Evolutionary conservation across 2,329 filamentous ascomycete species (phyloP).

Genomic region (Colletotrichum trifolii): DNA sequence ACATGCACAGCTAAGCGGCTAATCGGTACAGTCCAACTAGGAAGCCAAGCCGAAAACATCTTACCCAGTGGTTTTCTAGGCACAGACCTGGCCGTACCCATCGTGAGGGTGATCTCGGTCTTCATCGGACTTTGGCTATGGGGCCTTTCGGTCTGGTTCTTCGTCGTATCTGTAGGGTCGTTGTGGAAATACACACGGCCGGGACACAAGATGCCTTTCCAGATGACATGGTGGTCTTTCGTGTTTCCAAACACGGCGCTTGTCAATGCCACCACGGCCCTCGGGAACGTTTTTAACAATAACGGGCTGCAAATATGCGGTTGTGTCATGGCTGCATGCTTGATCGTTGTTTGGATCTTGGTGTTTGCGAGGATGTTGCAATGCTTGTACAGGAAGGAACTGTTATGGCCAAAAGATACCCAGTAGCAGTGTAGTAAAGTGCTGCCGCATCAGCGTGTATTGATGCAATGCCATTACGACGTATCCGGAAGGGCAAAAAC

Average conservation of each 20-base stretch:
- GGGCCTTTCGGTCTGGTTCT: conserved; percentile 87
- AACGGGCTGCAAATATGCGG: conserved; percentile 73
- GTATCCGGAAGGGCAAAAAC: too few species aligned
- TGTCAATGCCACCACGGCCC: conserved; percentile 78
- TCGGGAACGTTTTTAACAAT: conserved; percentile 71
- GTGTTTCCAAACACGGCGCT: conserved; percentile 84
- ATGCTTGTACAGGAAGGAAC: conserved; percentile 72
- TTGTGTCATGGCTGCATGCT: conserved; percentile 71
- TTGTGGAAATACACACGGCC: conserved; percentile 73
- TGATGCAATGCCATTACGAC: too few species aligned
- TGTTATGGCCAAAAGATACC: conserved; percentile 80
- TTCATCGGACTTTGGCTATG: conserved; percentile 83
- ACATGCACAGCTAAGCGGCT: neutral
- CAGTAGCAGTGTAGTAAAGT: conserved; percentile 8
- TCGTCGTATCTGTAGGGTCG: conserved; percentile 81
- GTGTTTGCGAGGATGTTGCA: conserved; percentile 78
- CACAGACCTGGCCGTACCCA: conserved; percentile 53
- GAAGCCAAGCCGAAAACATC: conserved; percentile 54
- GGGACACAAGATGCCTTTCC: conserved; percentile 74
- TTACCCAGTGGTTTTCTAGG: conserved; percentile 57
- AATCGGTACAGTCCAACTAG: conserved; percentile 52
- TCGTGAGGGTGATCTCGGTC: conserved; percentile 61
- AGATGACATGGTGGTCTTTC: conserved; percentile 89
- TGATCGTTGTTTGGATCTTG: conserved; percentile 75
- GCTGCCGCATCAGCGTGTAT: too few species aligned